Conservation (phyloP, 2,329 filamentous ascomycete genomes). For the Cryphonectria nitschkei region DNA sequence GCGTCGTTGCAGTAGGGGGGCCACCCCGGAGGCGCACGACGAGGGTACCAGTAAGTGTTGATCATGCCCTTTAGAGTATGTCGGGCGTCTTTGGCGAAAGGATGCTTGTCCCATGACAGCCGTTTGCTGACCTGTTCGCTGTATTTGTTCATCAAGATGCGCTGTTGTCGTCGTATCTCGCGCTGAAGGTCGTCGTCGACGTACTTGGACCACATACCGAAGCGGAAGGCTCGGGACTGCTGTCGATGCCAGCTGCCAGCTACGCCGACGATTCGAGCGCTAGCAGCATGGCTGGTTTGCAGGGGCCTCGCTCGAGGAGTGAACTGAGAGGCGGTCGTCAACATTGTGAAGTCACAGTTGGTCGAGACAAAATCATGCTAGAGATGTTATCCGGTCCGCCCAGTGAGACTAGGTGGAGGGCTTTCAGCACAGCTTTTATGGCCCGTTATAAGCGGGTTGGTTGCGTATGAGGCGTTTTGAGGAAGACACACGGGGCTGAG, state of each 20-base stretch:
- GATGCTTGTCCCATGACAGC: constrained; percentile 50
- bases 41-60: constrained; percentile 45
- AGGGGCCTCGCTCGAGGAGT: constrained; percentile 36
- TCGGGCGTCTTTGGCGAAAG: constrained; percentile 41
- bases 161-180: constrained; percentile 50
- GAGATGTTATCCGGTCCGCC: neutral
- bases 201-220: constrained; percentile 51
- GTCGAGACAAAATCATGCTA: constrained; percentile 17
- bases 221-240: constrained; percentile 53
- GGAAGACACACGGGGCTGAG: neutral
- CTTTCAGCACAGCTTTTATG: neutral
- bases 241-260: constrained; percentile 36
- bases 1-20: constrained; percentile 43
- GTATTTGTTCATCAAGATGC: constrained; percentile 49
- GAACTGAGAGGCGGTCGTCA: constrained; percentile 39
- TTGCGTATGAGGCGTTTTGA: neutral
- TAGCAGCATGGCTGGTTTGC: constrained; percentile 29
- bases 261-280: constrained; percentile 29
- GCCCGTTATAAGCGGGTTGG: neutral
- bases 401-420: constrained; percentile 5
- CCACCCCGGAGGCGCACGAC: constrained; percentile 32
- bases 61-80: constrained; percentile 47
- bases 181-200: constrained; percentile 46
- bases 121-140: constrained; percentile 49
- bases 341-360: constrained; percentile 35